Base-by-base conservation (phyloP, 2,329 filamentous ascomycete species). In the Cercospora brassicicola region DNA sequence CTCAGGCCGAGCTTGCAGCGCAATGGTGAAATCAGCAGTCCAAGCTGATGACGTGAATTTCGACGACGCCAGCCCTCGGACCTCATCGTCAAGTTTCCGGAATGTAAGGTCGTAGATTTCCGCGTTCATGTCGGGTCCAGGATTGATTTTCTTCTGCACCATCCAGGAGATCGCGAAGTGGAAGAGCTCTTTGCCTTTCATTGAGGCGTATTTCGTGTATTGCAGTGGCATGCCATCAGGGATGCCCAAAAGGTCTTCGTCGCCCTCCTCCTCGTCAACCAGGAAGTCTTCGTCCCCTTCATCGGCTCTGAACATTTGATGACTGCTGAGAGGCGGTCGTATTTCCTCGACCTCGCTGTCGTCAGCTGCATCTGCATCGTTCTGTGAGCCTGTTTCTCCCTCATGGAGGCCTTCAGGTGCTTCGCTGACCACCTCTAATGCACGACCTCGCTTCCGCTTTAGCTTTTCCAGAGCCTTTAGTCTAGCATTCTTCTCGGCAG, bases 121-220 rank as follows among this genome's bases (percentile, higher is more conserved):
- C 68, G 91, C 87, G 4, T 85, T 80, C 18, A 85, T 84, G 10
- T 85, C 81, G 73, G 93, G 94, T 0, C 83, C 87, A 0, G 91
- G 91, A 72, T 93, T 90, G 61, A 95, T 84, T 73, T 90, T 89
- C 76, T 91, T 91, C 74, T 93, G 90, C 2, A 94, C 89, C 80
- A 94, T 90, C 91, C 91, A 94, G 76, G 93, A 90, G 1, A 94
- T 83, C 0, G 88, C 90, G 73, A 89, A 88, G 59, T 86, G 87
- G 81, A 94, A 94, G 60, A 93, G 87, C 45, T 92, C 88, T 71
- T 88, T 89, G 0, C 89, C 81, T 61, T 90, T 90, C 72, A 89
- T 89, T 69, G 89, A 88, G 0, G 87, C 85, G 66, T 90, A 85
- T 3, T 84, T 80, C 0, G 89, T 91, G 77, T 92, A 93, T 73